Evolutionary conservation across 352 stramenopile species (phyloP).

Genomic region (Globisporangium nunn): DNA sequence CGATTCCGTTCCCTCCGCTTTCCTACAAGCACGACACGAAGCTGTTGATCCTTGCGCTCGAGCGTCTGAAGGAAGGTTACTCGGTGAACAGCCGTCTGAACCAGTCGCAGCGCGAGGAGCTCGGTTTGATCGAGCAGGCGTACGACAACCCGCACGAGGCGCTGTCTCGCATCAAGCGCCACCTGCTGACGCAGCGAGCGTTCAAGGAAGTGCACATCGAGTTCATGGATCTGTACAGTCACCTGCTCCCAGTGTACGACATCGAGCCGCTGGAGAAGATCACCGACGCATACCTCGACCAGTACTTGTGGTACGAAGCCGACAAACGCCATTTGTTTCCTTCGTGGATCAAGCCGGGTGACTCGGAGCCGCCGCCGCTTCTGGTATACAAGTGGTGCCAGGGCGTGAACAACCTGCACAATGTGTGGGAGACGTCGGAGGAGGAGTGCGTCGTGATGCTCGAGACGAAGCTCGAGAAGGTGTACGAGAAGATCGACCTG

Average conservation of each 20-base stretch:
- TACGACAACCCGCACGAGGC: slow-evolving; percentile 99
- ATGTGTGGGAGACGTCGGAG: slow-evolving; percentile 97
- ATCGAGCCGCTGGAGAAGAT: slow-evolving; percentile 99
- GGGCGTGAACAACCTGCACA: slow-evolving; percentile 99
- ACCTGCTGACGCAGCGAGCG: slow-evolving; percentile 98
- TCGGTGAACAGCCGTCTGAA: slow-evolving; percentile 97
- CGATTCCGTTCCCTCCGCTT: slow-evolving; percentile 98
- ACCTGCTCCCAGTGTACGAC: slow-evolving; percentile 98
- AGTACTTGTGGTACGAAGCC: slow-evolving; percentile 99
- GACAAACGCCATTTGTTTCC: slow-evolving; percentile 99
- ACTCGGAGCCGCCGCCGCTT: slow-evolving; percentile 97
- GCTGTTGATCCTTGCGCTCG: slow-evolving; percentile 97
- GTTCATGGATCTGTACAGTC: slow-evolving; percentile 99
- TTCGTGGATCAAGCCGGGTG: slow-evolving; percentile 99
- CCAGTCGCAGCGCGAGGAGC: slow-evolving; percentile 96
- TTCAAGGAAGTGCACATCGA: slow-evolving; percentile 99
- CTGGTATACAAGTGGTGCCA: slow-evolving; percentile 99
- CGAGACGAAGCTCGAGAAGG: slow-evolving; percentile 98
- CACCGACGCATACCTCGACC: slow-evolving; percentile 99
- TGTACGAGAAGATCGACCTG: slow-evolving; percentile 99
- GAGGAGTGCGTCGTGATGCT: slow-evolving; percentile 99
- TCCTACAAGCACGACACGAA: slow-evolving; percentile 99
- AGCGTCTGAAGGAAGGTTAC: slow-evolving; percentile 99
- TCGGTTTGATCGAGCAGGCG: slow-evolving; percentile 98
- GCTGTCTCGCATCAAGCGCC: slow-evolving; percentile 98